Conservation (phyloP, 257 asterid species). For the Solanum pimpinellifolium region DNA sequence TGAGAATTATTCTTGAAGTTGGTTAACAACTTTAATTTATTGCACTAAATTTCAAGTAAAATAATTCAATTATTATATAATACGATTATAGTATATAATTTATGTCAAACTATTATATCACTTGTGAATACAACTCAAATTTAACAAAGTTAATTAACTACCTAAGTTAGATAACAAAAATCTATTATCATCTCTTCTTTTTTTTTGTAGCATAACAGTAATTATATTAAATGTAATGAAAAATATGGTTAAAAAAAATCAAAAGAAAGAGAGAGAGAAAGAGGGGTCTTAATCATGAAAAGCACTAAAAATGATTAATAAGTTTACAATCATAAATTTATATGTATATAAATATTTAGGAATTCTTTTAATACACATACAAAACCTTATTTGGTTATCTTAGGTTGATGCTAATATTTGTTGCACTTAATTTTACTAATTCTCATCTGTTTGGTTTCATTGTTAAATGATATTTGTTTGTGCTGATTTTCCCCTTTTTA, state of each 20-base stretch:
- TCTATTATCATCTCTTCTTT: neutral
- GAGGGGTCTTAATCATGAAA: no score
- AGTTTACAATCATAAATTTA: no score
- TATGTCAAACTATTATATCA: neutral
- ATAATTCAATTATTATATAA: neutral
- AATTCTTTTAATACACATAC: no score
- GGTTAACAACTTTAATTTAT: neutral
- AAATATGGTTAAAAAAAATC: no score
- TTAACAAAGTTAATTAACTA: neutral
- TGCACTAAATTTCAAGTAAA: neutral
- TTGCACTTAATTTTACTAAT: neutral
- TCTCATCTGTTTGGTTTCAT: neutral
- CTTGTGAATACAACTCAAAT: neutral
- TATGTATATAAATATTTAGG: no score
- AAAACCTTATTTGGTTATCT: neutral
- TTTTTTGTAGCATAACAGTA: neutral
- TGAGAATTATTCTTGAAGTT: neutral
- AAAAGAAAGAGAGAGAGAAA: no score
- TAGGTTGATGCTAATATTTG: neutral
- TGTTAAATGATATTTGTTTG: neutral
- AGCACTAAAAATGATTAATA: no score
- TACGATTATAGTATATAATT: neutral
- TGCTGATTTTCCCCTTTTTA: slow-evolving; percentile 2
- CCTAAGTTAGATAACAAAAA: neutral
- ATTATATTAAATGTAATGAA: no score